phyloP scores from a whole-genome alignment of 495 filamentous ascomycete species.

The Daldinia decipiens region DNA sequence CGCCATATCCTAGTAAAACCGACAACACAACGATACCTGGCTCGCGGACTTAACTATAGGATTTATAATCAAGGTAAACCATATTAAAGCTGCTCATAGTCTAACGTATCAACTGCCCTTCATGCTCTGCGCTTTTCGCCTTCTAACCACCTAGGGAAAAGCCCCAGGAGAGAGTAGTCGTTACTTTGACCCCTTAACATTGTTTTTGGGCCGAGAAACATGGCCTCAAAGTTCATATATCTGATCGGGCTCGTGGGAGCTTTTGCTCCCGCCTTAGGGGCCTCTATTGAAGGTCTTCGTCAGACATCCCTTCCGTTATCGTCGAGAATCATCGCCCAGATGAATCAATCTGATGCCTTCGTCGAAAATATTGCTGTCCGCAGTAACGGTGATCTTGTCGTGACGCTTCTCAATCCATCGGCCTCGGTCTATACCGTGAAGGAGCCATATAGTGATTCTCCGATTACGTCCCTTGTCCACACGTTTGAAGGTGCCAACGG shows the following conservation, averaged over 20 bases:
- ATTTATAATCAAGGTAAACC: neutral
- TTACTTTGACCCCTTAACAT: neutral
- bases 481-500: constrained; percentile 34
- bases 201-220: neutral
- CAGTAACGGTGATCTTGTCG: constrained; percentile 50
- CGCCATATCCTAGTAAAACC: neutral
- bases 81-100: neutral
- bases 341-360: neutral
- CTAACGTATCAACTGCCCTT: neutral
- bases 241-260: neutral
- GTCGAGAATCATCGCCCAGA: neutral
- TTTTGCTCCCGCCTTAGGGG: neutral
- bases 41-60: neutral
- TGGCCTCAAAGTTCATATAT: neutral
- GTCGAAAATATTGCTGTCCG: constrained; percentile 56
- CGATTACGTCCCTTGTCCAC: constrained; percentile 30
- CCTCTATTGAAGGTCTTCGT: neutral
- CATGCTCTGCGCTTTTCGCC: neutral
- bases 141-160: neutral
- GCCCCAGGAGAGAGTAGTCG: neutral
- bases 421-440: constrained; percentile 30
- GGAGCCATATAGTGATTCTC: constrained; percentile 27
- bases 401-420: constrained; percentile 38
- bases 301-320: neutral
- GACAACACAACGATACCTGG: neutral